These are phyloP conservation scores for Penicillium sp. DNA, from an alignment of 2,329 filamentous ascomycete species.

Conservation along the genomic window DNA sequence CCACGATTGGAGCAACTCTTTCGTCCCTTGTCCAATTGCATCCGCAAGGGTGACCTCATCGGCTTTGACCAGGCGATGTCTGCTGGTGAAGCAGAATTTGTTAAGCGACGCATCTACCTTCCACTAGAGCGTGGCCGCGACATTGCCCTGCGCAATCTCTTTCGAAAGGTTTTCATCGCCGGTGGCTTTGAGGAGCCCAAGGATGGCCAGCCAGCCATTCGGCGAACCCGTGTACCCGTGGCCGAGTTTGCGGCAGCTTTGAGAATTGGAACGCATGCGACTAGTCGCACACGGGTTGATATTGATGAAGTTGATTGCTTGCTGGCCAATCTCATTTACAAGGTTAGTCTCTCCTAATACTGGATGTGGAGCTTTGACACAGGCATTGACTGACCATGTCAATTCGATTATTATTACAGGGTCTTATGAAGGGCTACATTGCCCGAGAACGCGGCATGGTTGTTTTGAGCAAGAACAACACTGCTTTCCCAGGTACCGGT, in stretches of 20 bases:
- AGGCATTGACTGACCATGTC: background rate
- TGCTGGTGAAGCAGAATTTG: conserved; percentile 86
- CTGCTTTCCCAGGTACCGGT: conserved; percentile 88
- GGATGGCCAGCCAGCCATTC: conserved; percentile 63
- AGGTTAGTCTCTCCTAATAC: conserved; percentile 61
- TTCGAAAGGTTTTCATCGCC: conserved; percentile 86
- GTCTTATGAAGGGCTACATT: conserved; percentile 97
- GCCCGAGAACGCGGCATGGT: conserved; percentile 86
- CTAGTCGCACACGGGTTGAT: conserved; percentile 66
- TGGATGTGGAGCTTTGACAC: too few species aligned
- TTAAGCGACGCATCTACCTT: conserved; percentile 89
- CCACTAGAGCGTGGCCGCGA: conserved; percentile 91
- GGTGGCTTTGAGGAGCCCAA: conserved; percentile 81
- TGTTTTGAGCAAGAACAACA: conserved; percentile 84
- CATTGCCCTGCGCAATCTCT: conserved; percentile 85
- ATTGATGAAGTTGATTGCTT: conserved; percentile 94
- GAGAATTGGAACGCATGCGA: conserved; percentile 64
- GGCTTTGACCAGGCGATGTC: conserved; percentile 82
- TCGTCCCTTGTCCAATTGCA: conserved; percentile 74
- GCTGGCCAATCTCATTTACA: conserved; percentile 96
- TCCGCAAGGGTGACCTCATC: conserved; percentile 78
- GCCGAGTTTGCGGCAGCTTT: conserved; percentile 84
- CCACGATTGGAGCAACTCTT: conserved; percentile 79
- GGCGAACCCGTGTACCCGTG: conserved; percentile 76
- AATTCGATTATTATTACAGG: conserved; percentile 54